Evolutionary conservation across 805 yeast species (phyloP), one percentile per base, ranked within the genome.

Genomic region (Hanseniaspora occidentalis): DNA sequence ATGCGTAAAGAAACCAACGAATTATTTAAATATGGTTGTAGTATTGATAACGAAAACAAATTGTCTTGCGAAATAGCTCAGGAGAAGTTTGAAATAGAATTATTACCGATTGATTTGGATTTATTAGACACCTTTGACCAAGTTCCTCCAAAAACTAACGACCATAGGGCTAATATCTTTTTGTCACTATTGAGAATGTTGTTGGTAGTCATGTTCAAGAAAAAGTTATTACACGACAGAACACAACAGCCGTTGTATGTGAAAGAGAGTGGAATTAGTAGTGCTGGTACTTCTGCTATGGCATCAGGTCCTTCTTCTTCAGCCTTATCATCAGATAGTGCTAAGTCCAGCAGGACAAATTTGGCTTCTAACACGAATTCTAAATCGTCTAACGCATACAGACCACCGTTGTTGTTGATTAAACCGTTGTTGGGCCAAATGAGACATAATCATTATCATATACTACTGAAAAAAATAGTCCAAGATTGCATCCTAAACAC

Each of bases 1-100:
- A 60, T 89, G 41, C 68, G 78, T 19, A 73, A 77, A 46, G 98
- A 89, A 58, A 84, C 94, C 1, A 70, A 79, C 23, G 55, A 67
- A 5, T 62, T 89, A 43, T 70, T 79, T 8, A 74, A 85, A 16
- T 75, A 77, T 47, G 79, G 81, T 41, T 89, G 84, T 3, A 67
- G 69, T 13, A 70, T 78, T 14, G 76, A 81, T 23, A 71, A 70
- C 39, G 74, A 71, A 38, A 75, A 78, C 44, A 78, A 75, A 48
- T 71, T 88, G 17, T 66, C 71, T 1, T 66, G 84, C 34, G 84
- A 82, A 45, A 58, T 81, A 16, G 70, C 73, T 31, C 76, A 79
- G 45, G 81, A 79, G 45, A 62, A 73, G 27, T 62, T 88, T 27
- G 94, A 83, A 54, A 69, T 88, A 38, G 92, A 79, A 45, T 64